A percentile compares a stretch with the other conserved stretches of the same genome.
Conservation (phyloP, 2,329 filamentous ascomycete species). For the Venturia aucupariae region DNA sequence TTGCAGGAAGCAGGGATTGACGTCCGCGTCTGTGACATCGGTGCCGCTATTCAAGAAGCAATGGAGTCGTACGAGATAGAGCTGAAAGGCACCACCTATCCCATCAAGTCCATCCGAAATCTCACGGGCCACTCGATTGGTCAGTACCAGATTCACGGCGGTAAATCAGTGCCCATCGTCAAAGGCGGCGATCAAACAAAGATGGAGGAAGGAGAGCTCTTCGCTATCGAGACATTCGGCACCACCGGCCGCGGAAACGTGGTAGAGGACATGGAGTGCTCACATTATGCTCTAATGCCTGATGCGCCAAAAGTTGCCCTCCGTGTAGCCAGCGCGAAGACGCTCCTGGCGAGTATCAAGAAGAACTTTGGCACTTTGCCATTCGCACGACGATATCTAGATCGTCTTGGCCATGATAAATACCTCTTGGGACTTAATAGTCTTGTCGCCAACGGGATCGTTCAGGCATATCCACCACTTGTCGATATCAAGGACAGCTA, state of each 20-base stretch:
- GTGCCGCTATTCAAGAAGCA: slow-evolving; percentile 73
- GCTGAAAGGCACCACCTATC: slow-evolving; percentile 67
- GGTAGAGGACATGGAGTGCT: slow-evolving; percentile 74
- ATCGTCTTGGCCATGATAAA: slow-evolving; percentile 88
- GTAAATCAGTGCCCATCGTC: slow-evolving; percentile 88
- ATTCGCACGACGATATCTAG: slow-evolving; percentile 83
- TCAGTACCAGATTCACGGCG: slow-evolving; percentile 82
- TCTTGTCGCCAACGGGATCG: slow-evolving; percentile 71
- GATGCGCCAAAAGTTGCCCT: slow-evolving; percentile 70
- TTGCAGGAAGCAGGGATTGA: slow-evolving; percentile 80
- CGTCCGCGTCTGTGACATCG: slow-evolving; percentile 77
- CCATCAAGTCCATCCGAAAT: slow-evolving; percentile 78
- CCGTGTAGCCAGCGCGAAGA: slow-evolving; percentile 72
- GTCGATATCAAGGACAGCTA: slow-evolving; percentile 91
- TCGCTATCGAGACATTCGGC: slow-evolving; percentile 93
- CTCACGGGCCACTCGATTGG: slow-evolving; percentile 85
- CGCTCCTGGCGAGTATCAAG: slow-evolving; percentile 77
- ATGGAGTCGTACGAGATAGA: slow-evolving; percentile 93
- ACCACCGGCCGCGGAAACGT: slow-evolving; percentile 87
- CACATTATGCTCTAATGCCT: slow-evolving; percentile 70
- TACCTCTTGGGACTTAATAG: slow-evolving; percentile 87
- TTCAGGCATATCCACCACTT: slow-evolving; percentile 83
- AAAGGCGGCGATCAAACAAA: slow-evolving; percentile 81
- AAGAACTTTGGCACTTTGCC: slow-evolving; percentile 94
- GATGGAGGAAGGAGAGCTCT: slow-evolving; percentile 96